Evolutionary conservation across 768 basidiomycete genomes (phyloP).

Genomic region (Brasilioporus rufonigricans): DNA sequence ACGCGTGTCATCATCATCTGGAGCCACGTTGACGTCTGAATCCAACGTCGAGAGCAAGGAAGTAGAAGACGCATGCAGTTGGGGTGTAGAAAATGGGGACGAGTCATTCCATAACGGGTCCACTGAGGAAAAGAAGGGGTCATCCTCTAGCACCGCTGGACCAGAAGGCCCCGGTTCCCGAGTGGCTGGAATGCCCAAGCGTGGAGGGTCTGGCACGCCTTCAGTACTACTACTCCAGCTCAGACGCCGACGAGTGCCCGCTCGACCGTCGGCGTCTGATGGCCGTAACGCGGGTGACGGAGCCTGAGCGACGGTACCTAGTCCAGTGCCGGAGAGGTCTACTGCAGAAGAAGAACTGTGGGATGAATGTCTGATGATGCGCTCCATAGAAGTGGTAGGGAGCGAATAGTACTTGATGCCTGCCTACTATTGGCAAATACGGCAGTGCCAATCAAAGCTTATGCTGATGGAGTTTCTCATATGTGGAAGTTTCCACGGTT

Average conservation of each 20-base stretch:
- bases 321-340: conserved; percentile 49
- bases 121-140: conserved; percentile 48
- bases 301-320: conserved; percentile 40
- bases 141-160: conserved; percentile 33
- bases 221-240: conserved; percentile 55
- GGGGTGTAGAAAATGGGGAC: conserved; percentile 41
- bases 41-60: conserved; percentile 43
- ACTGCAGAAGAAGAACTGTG: conserved; percentile 53
- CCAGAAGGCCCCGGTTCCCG: conserved; percentile 21
- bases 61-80: conserved; percentile 49
- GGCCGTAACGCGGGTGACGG: conserved; percentile 28
- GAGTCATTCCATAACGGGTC: conserved; percentile 31
- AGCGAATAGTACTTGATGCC: no score
- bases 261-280: conserved; percentile 32
- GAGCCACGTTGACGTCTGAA: conserved; percentile 39
- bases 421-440: no score
- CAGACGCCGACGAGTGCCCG: conserved; percentile 48
- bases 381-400: background rate
- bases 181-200: background rate
- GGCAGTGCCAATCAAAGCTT: no score
- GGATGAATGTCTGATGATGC: conserved; percentile 8
- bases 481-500: no score
- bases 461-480: no score
- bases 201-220: conserved; percentile 46
- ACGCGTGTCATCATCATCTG: conserved; percentile 52